These are phyloP conservation scores for Aegilops longissima DNA, from an alignment of 176 grass and related monocot species.

Conservation along the genomic window DNA sequence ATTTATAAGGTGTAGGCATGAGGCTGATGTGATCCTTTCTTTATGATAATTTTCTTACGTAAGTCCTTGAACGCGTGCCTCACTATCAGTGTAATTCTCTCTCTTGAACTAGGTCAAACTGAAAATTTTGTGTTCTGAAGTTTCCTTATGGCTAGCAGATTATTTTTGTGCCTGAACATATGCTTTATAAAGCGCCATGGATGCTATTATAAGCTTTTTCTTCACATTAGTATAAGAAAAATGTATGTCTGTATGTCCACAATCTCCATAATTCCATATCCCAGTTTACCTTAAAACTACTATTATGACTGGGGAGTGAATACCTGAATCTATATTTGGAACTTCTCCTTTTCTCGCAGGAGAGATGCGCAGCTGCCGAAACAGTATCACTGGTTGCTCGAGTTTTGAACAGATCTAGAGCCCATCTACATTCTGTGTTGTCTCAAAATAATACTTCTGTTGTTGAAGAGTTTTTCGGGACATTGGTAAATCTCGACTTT, in stretches of 20 bases:
- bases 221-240: conserved; percentile 19
- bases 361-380: conserved; percentile 88
- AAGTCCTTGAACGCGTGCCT: neutral
- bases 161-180: neutral
- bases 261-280: conserved; percentile 14
- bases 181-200: neutral
- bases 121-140: neutral
- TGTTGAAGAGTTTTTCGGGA: conserved; percentile 85
- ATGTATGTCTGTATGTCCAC: neutral
- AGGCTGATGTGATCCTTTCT: neutral
- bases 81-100: neutral
- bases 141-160: neutral
- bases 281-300: conserved; percentile 17
- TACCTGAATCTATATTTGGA: neutral
- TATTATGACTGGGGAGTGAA: neutral
- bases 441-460: conserved; percentile 66
- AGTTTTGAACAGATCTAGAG: conserved; percentile 84
- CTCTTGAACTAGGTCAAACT: neutral
- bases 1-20: neutral
- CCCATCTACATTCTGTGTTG: conserved; percentile 74
- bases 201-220: conserved; percentile 3
- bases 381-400: conserved; percentile 88
- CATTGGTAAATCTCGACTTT: conserved; percentile 58
- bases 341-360: conserved; percentile 44
- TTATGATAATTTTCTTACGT: neutral